Evolutionary conservation across 169 alveolate species (phyloP).

Genomic region (Plasmodium billcollinsi): DNA sequence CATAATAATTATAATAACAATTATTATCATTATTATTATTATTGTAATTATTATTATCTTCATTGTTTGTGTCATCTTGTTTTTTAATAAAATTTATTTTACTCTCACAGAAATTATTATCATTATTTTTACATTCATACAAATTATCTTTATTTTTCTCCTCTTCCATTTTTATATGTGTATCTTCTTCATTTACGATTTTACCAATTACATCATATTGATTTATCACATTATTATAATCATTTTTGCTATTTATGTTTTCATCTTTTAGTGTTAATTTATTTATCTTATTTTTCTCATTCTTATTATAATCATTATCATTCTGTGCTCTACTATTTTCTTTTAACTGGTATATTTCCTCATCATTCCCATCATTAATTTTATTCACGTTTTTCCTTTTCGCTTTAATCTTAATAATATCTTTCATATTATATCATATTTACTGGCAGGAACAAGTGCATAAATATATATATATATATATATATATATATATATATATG

Average conservation of each 20-base stretch:
- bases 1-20: too few species aligned
- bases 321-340: neutral
- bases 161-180: too few species aligned
- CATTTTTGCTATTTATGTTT: neutral
- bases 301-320: neutral
- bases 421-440: slow-evolving; percentile 18
- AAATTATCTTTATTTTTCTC: too few species aligned
- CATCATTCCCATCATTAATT: neutral
- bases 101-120: too few species aligned
- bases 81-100: too few species aligned
- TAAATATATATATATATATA: neutral
- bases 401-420: slow-evolving; percentile 31
- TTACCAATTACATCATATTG: too few species aligned
- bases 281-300: neutral
- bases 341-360: slow-evolving; percentile 3
- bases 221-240: neutral
- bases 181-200: too few species aligned
- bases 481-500: neutral
- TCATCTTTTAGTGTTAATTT: neutral
- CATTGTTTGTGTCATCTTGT: too few species aligned
- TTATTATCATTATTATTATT: too few species aligned
- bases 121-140: too few species aligned
- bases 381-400: slow-evolving; percentile 7
- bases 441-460: neutral
- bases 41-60: too few species aligned